These are phyloP conservation scores for Geranium brycei DNA, from an alignment of 345 rosid genomes.

Conservation along the genomic window DNA sequence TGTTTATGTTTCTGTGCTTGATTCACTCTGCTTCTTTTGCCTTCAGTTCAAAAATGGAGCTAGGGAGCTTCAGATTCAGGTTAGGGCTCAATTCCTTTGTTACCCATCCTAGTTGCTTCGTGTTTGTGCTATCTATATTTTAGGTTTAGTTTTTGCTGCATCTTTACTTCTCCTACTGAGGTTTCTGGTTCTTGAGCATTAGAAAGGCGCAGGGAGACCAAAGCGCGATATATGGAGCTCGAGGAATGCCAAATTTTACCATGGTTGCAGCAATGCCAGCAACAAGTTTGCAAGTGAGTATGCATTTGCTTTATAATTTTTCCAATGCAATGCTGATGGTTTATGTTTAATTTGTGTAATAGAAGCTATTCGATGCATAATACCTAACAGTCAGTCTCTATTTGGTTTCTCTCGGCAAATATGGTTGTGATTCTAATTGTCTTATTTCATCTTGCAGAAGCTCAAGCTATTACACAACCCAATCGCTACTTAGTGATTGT, in stretches of 20 bases:
- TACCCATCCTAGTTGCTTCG: not conserved
- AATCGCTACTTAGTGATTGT: conserved; percentile 65
- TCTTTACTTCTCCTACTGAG: conserved; percentile 8
- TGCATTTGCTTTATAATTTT: not conserved
- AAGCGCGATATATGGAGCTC: conserved; percentile 79
- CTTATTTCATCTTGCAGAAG: conserved; percentile 32
- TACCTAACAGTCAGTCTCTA: not conserved
- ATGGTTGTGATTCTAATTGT: conserved; percentile 3
- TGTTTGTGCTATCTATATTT: not conserved
- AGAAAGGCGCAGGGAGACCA: conserved; percentile 54
- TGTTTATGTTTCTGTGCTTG: not conserved
- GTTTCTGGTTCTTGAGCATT: conserved; percentile 10
- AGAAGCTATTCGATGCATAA: too few relatives aligned
- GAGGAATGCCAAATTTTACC: conserved; percentile 34
- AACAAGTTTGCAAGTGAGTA: conserved; percentile 44
- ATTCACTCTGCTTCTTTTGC: not conserved
- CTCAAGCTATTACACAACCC: conserved; percentile 29
- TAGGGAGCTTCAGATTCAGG: not conserved
- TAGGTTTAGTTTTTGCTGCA: conserved; percentile 5
- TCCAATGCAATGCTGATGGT: too few relatives aligned
- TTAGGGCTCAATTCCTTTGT: not conserved
- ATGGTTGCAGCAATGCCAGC: conserved; percentile 71
- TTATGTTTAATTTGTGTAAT: too few relatives aligned
- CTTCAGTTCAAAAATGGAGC: not conserved
- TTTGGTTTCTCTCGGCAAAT: not conserved